phyloP scores from a whole-genome alignment of 495 filamentous ascomycete genomes.

The Tuber indicum region DNA sequence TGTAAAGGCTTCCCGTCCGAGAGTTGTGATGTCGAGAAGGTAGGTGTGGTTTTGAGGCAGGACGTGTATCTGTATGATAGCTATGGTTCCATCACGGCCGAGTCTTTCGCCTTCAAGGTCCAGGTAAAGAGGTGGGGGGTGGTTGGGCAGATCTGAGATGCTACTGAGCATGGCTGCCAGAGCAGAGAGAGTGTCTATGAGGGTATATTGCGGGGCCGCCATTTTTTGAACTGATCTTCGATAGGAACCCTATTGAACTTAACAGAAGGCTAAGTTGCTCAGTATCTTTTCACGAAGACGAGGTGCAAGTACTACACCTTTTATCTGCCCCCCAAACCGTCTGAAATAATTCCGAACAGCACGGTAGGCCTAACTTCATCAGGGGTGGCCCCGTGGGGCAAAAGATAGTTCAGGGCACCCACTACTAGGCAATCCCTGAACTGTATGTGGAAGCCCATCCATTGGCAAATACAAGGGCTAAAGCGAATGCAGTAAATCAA shows the following conservation, averaged over 20 bases:
- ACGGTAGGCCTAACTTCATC: background rate
- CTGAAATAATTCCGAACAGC: background rate
- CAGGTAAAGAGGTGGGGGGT: slow-evolving; percentile 49
- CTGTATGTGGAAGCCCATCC: background rate
- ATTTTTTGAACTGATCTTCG: background rate
- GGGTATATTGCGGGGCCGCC: background rate
- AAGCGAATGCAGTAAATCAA: background rate
- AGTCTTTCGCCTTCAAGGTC: slow-evolving; percentile 54
- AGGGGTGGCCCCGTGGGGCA: background rate
- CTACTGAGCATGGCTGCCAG: slow-evolving; percentile 1
- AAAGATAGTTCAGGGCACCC: background rate
- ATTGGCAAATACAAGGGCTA: background rate
- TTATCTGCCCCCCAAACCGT: background rate
- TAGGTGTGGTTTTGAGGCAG: slow-evolving; percentile 41
- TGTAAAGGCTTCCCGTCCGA: slow-evolving; percentile 47
- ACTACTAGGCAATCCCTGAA: background rate
- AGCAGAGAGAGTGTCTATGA: slow-evolving; percentile 7
- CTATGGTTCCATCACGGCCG: slow-evolving; percentile 48
- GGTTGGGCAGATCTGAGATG: slow-evolving; percentile 29
- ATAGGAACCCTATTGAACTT: background rate
- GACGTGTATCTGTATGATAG: slow-evolving; percentile 48
- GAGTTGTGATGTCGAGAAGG: slow-evolving; percentile 51
- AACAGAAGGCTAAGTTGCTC: background rate
- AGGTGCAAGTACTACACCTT: background rate
- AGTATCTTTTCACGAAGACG: background rate